These are phyloP conservation scores for Terana coerulea DNA, from an alignment of 768 basidiomycete genomes.

Conservation along the genomic window DNA sequence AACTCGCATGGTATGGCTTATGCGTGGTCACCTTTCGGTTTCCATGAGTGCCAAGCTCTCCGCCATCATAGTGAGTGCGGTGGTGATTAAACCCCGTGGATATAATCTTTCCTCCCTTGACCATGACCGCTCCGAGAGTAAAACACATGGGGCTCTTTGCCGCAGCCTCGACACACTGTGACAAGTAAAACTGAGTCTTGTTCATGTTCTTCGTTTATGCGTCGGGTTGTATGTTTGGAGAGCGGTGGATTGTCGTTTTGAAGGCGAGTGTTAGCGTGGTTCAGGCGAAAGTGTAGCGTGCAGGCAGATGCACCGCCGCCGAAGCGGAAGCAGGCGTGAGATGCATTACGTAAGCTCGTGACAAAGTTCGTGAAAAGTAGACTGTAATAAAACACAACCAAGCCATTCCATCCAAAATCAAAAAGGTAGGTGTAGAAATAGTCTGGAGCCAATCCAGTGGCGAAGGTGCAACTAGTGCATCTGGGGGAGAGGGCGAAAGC, in stretches of 20 bases:
- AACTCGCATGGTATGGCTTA: slow-evolving; percentile 47
- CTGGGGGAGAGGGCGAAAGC: slow-evolving; percentile 3
- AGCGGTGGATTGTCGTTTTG: background rate
- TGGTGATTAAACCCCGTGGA: slow-evolving; percentile 53
- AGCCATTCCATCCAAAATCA: slow-evolving; percentile 2
- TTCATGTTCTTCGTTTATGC: slow-evolving; percentile 29
- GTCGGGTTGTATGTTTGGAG: slow-evolving; percentile 13
- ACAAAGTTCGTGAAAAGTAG: too few species aligned
- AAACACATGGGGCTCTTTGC: slow-evolving; percentile 49
- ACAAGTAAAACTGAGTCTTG: slow-evolving; percentile 49
- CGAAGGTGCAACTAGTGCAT: background rate
- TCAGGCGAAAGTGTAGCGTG: too few species aligned
- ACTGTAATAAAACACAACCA: too few species aligned
- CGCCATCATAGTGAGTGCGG: slow-evolving; percentile 49
- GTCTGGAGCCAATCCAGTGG: background rate
- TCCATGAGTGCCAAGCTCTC: slow-evolving; percentile 33
- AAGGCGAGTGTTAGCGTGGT: too few species aligned
- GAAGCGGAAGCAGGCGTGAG: too few species aligned
- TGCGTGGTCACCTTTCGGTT: slow-evolving; percentile 39
- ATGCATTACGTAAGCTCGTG: too few species aligned
- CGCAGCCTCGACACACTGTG: slow-evolving; percentile 45
- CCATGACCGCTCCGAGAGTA: slow-evolving; percentile 43
- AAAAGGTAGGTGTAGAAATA: background rate
- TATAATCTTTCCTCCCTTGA: slow-evolving; percentile 55
- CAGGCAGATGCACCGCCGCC: too few species aligned